Evolutionary conservation across 352 stramenopile genomes (phyloP), one percentile per base, ranked within the genome.

Genomic region (Pythium monospermum): DNA sequence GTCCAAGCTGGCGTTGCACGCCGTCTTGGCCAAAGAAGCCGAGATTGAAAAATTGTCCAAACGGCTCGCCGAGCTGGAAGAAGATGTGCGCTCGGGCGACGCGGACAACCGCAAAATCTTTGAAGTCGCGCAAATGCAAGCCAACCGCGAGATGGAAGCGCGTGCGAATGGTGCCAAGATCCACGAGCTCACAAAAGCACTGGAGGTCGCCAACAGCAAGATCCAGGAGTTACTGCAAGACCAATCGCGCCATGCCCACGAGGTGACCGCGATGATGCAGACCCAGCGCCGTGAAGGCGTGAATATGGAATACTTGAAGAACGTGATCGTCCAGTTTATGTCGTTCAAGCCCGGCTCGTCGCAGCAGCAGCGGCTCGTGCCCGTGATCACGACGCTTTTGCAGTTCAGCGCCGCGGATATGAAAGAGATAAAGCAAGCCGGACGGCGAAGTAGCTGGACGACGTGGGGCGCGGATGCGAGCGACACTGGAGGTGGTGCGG

Each of bases 301-400:
- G 26, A 94, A 95, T 59, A 88, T 95, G 82, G 83, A 94, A 49
- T 95, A 95, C 59, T 64, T 95, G 27, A 95, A 95, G 59, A 95
- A 95, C 47, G 82, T 95, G 16, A 82, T 95, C 21, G 79, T 95
- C 21, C 85, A 94, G 72, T 95, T 88, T 64, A 92, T 95, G 81
- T 88, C 79, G 16, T 92, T 95, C 63, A 81, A 73, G 12, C 76
- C 78, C 0, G 83, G 83, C 3, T 94, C 85, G 28, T 89, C 75
- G 31, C 74, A 95, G 59, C 85, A 92, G 53, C 49, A 59, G 13
- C 76, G 82, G 7, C 53, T 95, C 27, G 59, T 94, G 15, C 85
- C 85, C 5, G 85, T 95, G 47, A 69, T 95, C 27, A 81, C 79
- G n/a, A 95, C 80, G 22, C 43, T 95, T 42, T 66, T 95, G 1